Base-by-base conservation (phyloP, 2,329 filamentous ascomycete species). In the Ceratocystis destructans region DNA sequence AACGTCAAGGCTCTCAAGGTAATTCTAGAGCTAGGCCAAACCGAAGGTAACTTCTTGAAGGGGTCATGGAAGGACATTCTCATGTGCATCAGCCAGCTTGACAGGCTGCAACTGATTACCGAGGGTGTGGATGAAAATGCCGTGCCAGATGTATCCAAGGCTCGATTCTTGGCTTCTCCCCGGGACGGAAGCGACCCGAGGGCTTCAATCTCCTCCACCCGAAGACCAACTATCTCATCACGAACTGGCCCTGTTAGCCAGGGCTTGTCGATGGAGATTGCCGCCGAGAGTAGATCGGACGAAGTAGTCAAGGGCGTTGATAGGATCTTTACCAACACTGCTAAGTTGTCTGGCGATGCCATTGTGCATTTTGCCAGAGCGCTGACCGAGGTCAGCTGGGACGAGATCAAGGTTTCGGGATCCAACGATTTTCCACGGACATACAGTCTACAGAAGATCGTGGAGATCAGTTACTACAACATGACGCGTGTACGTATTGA, bases 401-500 rank as follows among this genome's bases (percentile, higher is more conserved):
- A 97, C 73, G 94, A 99, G 75, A 99, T 99, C 72, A 93, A 95
- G 74, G 96, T 94, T 2, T 97, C 94, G 0, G 94, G 94, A 0
- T 90, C 93, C 66, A 96, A 93, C 73, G 94, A 99, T 68, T 95
- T 90, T 25, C 94, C 94, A 10, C 86, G 95, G 65, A 99, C 93
- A 7, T 99, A 96, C 80, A 96, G 92, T 77, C 79, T 99, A 69
- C 94, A 99, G 73, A 99, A 99, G 76, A 84, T 99, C 69, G 95
- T 99, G 17, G 94, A 99, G 76, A 97, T 99, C 75, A 96, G 90
- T 75, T 96, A 96, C 76, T 99, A 99, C 83, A 99, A 99, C 78
- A 99, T 99, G 94, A 91, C 90, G 68, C 87, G 94, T 80, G 93
- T 99, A 45, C 88, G 94, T 72, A 97, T 97, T 72, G 94, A 99